A percentile compares a stretch with the other conserved stretches of the same genome.
phyloP scores from a whole-genome alignment of 2,329 filamentous ascomycete species.

The Paecilomyces variotii region DNA sequence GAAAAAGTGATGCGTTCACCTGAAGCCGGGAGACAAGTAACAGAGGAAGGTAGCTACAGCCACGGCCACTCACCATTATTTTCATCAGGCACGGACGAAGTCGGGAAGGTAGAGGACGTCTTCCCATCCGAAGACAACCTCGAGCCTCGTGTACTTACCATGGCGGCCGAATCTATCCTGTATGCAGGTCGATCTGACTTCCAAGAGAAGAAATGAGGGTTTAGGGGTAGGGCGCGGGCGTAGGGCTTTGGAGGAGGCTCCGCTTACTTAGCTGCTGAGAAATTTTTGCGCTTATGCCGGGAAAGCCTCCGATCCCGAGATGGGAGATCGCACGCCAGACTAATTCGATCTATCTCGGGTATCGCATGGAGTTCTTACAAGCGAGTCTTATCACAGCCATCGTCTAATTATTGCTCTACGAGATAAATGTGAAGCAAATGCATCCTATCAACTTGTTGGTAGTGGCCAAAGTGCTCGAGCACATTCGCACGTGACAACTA shows the following conservation, averaged over 20 bases:
- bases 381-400: too few relatives aligned
- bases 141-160: conserved; percentile 25
- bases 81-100: conserved; percentile 18
- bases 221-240: conserved; percentile 40
- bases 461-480: too few relatives aligned
- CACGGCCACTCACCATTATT: conserved; percentile 25
- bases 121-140: conserved; percentile 21
- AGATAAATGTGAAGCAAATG: too few relatives aligned
- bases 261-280: background rate
- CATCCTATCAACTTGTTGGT: too few relatives aligned
- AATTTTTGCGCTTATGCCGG: background rate
- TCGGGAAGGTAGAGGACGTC: conserved; percentile 20
- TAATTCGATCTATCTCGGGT: background rate
- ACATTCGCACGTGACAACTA: too few relatives aligned
- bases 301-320: background rate
- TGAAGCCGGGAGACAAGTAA: background rate
- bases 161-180: conserved; percentile 16
- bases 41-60: background rate
- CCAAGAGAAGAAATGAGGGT: conserved; percentile 42
- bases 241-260: conserved; percentile 29
- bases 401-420: too few relatives aligned
- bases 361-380: too few relatives aligned
- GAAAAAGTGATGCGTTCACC: background rate
- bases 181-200: conserved; percentile 21
- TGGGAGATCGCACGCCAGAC: background rate